phyloP scores from a whole-genome alignment of 768 basidiomycete species.

The Lentinula sp. region DNA sequence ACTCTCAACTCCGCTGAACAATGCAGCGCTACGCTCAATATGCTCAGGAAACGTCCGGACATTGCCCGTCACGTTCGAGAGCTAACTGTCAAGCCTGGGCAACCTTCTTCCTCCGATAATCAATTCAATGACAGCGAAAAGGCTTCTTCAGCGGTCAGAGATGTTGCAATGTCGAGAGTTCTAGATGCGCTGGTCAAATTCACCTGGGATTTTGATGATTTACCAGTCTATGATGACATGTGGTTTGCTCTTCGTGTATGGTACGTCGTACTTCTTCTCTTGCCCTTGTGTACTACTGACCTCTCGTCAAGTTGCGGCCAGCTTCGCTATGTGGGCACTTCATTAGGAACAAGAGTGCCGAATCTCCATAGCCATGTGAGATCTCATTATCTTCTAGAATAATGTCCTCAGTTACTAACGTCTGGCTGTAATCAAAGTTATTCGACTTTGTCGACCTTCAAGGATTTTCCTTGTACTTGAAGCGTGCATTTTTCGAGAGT shows the following conservation, averaged over 20 bases:
- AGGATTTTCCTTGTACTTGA: constrained; percentile 58
- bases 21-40: constrained; percentile 55
- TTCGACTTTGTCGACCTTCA: constrained; percentile 61
- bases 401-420: background rate
- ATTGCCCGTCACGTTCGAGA: constrained; percentile 65
- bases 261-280: constrained; percentile 28
- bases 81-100: constrained; percentile 42
- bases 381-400: constrained; percentile 3
- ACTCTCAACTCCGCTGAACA: constrained; percentile 49
- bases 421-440: constrained; percentile 32
- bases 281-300: constrained; percentile 5
- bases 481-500: constrained; percentile 57
- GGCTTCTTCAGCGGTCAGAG: constrained; percentile 47
- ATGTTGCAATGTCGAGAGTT: constrained; percentile 37
- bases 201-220: constrained; percentile 67
- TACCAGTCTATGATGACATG: constrained; percentile 65
- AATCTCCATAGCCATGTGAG: constrained; percentile 56
- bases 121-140: constrained; percentile 22
- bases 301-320: constrained; percentile 50
- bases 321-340: constrained; percentile 54
- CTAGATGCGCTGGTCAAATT: constrained; percentile 65
- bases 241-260: constrained; percentile 68
- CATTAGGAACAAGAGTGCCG: constrained; percentile 57
- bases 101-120: constrained; percentile 6
- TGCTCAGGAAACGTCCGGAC: constrained; percentile 49